Conservation (phyloP, 441 rosid genomes). For the Gossypium davidsonii region DNA sequence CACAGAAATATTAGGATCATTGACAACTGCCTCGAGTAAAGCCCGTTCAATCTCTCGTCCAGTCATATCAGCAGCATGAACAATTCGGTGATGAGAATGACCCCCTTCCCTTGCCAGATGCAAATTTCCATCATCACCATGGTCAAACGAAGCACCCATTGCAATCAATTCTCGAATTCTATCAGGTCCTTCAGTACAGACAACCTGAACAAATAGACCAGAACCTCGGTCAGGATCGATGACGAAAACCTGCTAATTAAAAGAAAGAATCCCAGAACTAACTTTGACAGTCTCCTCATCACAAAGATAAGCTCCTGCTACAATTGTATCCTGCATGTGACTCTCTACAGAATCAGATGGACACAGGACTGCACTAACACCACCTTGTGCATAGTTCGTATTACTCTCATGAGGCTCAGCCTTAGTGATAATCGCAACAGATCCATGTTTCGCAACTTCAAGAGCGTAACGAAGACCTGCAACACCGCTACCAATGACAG, state of each 20-base stretch:
- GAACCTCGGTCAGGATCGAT: constrained; percentile 1
- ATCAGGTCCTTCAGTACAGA: constrained; percentile 94
- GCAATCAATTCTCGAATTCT: constrained; percentile 83
- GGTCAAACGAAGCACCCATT: constrained; percentile 93
- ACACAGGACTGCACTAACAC: constrained; percentile 91
- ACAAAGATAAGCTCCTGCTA: constrained; percentile 89
- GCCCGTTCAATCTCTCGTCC: constrained; percentile 98
- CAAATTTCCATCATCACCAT: constrained; percentile 90
- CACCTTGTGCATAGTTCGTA: constrained; percentile 97
- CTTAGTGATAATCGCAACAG: constrained; percentile 86
- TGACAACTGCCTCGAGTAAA: constrained; percentile 68
- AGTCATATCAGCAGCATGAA: constrained; percentile 98
- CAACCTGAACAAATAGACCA: constrained; percentile 46
- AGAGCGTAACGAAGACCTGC: constrained; percentile 95
- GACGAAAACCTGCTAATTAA: not conserved
- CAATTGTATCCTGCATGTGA: constrained; percentile 92
- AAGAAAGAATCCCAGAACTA: constrained; percentile 27
- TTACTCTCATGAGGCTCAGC: constrained; percentile 96
- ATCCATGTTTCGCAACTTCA: constrained; percentile 85
- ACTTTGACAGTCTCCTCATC: constrained; percentile 93
- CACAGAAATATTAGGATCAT: constrained; percentile 67
- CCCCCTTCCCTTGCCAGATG: constrained; percentile 97
- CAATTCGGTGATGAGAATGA: constrained; percentile 87
- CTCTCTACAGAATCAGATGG: constrained; percentile 93
- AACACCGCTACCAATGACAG: constrained; percentile 91